Evolutionary conservation across 176 grass and related monocot species (phyloP).

Genomic region (Avena atlantica): DNA sequence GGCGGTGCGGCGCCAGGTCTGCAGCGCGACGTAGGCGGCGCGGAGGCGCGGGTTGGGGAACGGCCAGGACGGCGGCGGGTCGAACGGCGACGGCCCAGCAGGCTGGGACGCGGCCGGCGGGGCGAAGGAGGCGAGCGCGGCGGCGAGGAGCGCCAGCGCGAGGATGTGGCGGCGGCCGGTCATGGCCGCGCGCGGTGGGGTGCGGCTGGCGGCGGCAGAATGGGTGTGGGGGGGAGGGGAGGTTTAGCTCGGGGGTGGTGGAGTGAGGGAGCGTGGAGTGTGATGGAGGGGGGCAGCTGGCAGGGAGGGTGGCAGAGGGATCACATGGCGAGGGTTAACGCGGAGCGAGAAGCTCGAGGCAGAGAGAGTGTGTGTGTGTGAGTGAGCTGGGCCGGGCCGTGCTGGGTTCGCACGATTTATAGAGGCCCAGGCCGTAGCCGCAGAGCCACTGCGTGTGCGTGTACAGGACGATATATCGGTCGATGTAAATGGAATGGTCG

Average conservation of each 20-base stretch:
- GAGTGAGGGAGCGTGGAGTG: background rate
- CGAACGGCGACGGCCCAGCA: background rate
- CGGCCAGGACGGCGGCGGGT: conserved; percentile 18
- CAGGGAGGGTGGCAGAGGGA: background rate
- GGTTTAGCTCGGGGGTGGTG: conserved; percentile 28
- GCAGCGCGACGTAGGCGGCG: conserved; percentile 53
- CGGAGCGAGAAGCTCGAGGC: conserved; percentile 26
- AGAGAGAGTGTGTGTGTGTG: background rate
- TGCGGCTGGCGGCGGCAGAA: conserved; percentile 1
- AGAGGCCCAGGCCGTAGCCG: too few relatives aligned
- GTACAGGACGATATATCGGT: background rate
- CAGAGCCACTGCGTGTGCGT: background rate
- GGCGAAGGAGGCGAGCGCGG: background rate
- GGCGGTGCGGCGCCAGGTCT: conserved; percentile 54
- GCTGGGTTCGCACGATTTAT: too few relatives aligned
- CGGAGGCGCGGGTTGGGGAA: conserved; percentile 47
- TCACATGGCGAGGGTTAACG: conserved; percentile 47
- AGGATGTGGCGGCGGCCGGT: conserved; percentile 20
- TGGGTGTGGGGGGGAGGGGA: background rate
- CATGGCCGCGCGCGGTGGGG: conserved; percentile 8
- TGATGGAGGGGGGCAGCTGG: conserved; percentile 7
- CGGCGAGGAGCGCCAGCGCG: background rate
- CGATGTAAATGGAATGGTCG: background rate
- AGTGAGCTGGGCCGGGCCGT: background rate
- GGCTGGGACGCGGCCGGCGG: background rate